A percentile compares a stretch with the other conserved stretches of the same genome.
Conservation (phyloP, 2,329 filamentous ascomycete genomes). For the Beauveria sp. region DNA sequence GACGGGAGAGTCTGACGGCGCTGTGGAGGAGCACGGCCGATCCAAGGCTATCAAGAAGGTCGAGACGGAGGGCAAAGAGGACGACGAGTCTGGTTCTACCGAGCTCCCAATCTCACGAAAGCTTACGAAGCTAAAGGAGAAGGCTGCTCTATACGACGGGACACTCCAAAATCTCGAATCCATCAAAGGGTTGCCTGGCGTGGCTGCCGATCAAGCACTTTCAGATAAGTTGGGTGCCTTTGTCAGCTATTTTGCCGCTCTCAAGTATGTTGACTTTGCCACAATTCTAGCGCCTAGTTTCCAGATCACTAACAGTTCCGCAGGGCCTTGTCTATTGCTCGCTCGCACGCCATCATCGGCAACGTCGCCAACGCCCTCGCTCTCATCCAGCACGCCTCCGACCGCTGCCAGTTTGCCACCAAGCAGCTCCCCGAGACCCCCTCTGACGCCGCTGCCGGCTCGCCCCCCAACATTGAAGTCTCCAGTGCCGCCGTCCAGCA, state of each 20-base stretch:
- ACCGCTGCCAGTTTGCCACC: constrained; percentile 48
- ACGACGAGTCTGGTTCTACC: constrained; percentile 37
- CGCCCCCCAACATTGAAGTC: constrained; percentile 63
- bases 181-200: constrained; percentile 80
- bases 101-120: constrained; percentile 67
- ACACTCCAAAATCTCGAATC: constrained; percentile 86
- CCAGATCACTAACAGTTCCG: neutral
- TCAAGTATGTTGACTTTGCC: constrained; percentile 54
- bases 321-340: constrained; percentile 75
- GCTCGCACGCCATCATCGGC: constrained; percentile 70
- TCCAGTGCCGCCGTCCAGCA: constrained; percentile 47
- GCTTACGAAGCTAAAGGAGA: constrained; percentile 74
- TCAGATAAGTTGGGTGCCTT: constrained; percentile 72
- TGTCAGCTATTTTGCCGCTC: constrained; percentile 73
- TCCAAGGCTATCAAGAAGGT: constrained; percentile 45
- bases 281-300: neutral
- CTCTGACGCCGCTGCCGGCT: constrained; percentile 20
- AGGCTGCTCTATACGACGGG: constrained; percentile 83
- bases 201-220: constrained; percentile 74
- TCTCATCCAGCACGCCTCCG: constrained; percentile 65
- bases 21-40: constrained; percentile 44
- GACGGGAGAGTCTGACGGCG: constrained; percentile 74
- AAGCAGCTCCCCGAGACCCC: constrained; percentile 32
- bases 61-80: constrained; percentile 23
- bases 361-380: constrained; percentile 76